Base-by-base conservation (phyloP, 768 basidiomycete genomes). In the Termitomyces sp. region DNA sequence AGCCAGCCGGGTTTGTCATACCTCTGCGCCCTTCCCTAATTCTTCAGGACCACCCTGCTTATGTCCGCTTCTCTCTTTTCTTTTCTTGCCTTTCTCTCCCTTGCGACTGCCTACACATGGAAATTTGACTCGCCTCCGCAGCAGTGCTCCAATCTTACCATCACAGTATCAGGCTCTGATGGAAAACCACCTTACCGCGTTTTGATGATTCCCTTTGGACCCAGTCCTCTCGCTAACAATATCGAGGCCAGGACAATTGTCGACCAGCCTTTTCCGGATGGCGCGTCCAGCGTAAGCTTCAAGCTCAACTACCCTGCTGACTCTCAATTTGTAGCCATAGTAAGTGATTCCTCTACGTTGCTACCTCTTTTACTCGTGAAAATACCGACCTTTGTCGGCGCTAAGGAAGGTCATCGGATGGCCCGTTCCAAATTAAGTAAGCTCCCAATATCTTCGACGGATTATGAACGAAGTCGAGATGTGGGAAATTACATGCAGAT, bases 281-380 rank as follows among this genome's bases (percentile, higher is more conserved):
- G 69, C 26, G 66, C 70, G 6, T 73, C 67, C 2, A 72, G 75
- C 24, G 63, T 82, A 30, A 75, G 68, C 38, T 86, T 91, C 67
- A 70, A 79, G 65, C 76, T 90, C 53, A 79, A 76, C 30, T 92
- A 79, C 66, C 90, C 90, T 0, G 75, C 71, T 49, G 77, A 82
- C 65, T 87, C 88, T 3, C 85, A 88, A 64, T 85, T 92, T 54
- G 87, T 92, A 26, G 84, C 86, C 5, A 85, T 90, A 65, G 89
- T 90, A 64, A 72, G 87, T 83, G 6, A n/a, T 40, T 50, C 33
- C 44, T 63, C 35, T 22, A 49, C 18, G 43, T 52, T 22, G 24
- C 14, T 14, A 26, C 11, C 11, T 38, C 3, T 46, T 35, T 7
- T 32, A 18, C 22, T 14, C 8, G 41, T 11, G 33, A 24, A 52